Evolutionary conservation across 1,139 yeast species (phyloP), one percentile per base, ranked within the genome.

Genomic region (Yamadazyma atmosphaerica): DNA sequence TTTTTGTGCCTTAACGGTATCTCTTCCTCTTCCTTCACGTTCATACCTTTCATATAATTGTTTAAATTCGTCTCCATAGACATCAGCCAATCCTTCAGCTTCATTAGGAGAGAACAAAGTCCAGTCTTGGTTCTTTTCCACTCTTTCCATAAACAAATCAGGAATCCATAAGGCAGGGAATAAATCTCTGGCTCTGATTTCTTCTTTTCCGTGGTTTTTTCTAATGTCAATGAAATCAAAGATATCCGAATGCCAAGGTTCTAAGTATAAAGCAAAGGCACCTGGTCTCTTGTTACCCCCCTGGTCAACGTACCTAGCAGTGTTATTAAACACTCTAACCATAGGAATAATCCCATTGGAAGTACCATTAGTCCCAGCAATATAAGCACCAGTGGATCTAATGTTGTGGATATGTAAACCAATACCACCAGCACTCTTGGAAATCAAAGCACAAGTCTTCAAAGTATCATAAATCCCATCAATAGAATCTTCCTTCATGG

Each of bases 251-350:
- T 87, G 96, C 96, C 96, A 87, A 50, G 96, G 95, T 66, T 87
- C 96, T 42, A 87, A 70, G 62, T 87, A 87, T 41, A 87, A 67
- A 31, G 96, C 95, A 61, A 87, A 85, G 11, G 96, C 96, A 56
- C 96, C 96, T 2, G 96, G 96, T 58, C 96, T 79, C 64, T 88
- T 88, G 71, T 87, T 87, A 52, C 96, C 96, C 59, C 96, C 96
- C 69, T 87, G 96, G 55, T 87, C 96, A 36, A 87, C 96, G 54
- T 87, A 87, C 58, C 96, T 78, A 23, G 96, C 96, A 41, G 96
- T 86, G 65, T 86, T 86, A 72, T 87, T 87, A 72, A 79, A 87
- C 19, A 87, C 96, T 54, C 95, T 79, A 40, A 87, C 76, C 96
- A 87, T 87, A 35, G 96, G 96, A 44, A 87, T 82, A 46, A 87